Evolutionary conservation across 169 alveolate species (phyloP).

Genomic region (Eimeria necatrix): DNA sequence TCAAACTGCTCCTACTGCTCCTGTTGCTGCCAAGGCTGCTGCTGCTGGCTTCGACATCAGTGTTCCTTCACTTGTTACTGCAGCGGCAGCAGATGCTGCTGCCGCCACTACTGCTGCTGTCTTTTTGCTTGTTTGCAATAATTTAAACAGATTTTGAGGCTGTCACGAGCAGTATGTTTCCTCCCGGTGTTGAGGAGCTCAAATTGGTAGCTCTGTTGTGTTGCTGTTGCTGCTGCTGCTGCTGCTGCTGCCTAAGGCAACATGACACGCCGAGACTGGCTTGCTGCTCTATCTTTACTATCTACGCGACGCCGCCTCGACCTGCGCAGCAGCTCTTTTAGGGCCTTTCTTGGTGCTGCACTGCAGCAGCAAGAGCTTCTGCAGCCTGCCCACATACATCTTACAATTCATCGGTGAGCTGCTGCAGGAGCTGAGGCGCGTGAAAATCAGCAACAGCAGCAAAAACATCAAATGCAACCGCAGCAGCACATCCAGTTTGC

Average conservation of each 20-base stretch:
- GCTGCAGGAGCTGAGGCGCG: neutral
- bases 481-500: neutral
- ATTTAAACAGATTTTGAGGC: neutral
- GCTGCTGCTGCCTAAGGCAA: slow-evolving; percentile 42
- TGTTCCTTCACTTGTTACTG: neutral
- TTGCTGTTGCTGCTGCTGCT: neutral
- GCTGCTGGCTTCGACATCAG: neutral
- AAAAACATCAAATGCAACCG: neutral
- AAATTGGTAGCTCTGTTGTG: neutral
- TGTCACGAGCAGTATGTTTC: neutral
- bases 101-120: neutral
- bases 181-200: neutral
- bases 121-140: neutral
- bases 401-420: slow-evolving; percentile 65
- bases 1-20: neutral
- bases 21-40: neutral
- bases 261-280: slow-evolving; percentile 69
- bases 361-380: slow-evolving; percentile 52
- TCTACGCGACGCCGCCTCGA: slow-evolving; percentile 75
- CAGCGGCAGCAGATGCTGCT: neutral
- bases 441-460: neutral
- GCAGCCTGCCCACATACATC: slow-evolving; percentile 59
- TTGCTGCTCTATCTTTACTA: slow-evolving; percentile 70
- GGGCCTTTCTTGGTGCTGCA: slow-evolving; percentile 45
- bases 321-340: slow-evolving; percentile 36